Evolutionary conservation across 2,329 filamentous ascomycete genomes (phyloP).

Genomic region (Fusarium sp.): DNA sequence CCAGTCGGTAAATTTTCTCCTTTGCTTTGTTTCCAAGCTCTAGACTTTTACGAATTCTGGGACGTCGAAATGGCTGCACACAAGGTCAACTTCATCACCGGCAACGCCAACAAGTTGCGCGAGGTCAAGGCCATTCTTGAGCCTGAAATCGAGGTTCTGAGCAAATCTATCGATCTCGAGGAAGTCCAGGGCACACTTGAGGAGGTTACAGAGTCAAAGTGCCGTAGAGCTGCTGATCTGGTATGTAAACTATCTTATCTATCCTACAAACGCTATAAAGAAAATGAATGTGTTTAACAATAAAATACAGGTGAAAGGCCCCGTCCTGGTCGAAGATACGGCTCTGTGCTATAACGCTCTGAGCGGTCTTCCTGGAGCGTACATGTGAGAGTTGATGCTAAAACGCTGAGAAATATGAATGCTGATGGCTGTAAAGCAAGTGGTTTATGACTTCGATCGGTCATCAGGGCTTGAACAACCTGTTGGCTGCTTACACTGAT

Average conservation of each 20-base stretch:
- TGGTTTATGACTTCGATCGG: constrained; percentile 90
- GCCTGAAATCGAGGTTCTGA: constrained; percentile 76
- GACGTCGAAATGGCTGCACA: constrained; percentile 52
- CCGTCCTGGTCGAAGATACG: constrained; percentile 95
- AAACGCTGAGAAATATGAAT: not conserved
- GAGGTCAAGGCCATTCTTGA: constrained; percentile 91
- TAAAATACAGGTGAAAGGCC: constrained; percentile 73
- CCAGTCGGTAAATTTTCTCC: not conserved
- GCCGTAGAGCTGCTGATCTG: constrained; percentile 78
- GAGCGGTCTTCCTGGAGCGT: constrained; percentile 90
- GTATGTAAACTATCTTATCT: constrained; percentile 57
- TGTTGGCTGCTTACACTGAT: constrained; percentile 88
- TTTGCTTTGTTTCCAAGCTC: not conserved
- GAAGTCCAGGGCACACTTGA: constrained; percentile 95
- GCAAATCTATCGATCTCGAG: constrained; percentile 79
- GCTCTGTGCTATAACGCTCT: constrained; percentile 92
- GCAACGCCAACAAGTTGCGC: constrained; percentile 91
- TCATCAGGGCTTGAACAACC: constrained; percentile 86
- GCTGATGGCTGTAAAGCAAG: constrained; percentile 69
- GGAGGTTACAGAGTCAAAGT: constrained; percentile 91
- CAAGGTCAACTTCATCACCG: constrained; percentile 89
- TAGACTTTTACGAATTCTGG: not conserved
- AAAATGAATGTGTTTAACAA: constrained; percentile 1
- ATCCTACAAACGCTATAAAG: not conserved
- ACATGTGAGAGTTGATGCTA: constrained; percentile 73